Percentiles rank a stretch among this genome's conserved stretches.
These are phyloP conservation scores for Ophiorrhiza pumila DNA, from an alignment of 257 asterid species.

Conservation along the genomic window DNA sequence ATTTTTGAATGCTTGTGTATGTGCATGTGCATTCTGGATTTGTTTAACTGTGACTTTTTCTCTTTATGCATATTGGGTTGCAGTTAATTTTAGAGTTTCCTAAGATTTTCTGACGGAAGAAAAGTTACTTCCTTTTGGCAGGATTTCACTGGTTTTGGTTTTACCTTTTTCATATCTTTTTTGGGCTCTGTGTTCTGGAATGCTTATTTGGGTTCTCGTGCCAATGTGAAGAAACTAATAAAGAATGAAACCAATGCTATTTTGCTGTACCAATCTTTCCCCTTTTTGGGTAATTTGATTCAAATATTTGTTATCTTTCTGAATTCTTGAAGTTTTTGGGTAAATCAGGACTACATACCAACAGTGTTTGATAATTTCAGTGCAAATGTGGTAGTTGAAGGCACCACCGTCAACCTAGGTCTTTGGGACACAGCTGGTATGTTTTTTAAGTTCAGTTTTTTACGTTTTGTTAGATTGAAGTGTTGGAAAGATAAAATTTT, in stretches of 20 bases:
- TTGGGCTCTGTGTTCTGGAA: slow-evolving; percentile 15
- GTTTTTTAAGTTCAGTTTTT: slow-evolving; percentile 5
- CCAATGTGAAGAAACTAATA: slow-evolving; percentile 7
- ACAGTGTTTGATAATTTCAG: slow-evolving; percentile 95
- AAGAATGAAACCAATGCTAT: neutral
- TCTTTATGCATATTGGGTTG: slow-evolving; percentile 11
- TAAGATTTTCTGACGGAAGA: slow-evolving; percentile 5
- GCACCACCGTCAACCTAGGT: slow-evolving; percentile 85
- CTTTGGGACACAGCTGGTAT: slow-evolving; percentile 98
- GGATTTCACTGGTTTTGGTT: neutral
- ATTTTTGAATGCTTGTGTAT: slow-evolving; percentile 6
- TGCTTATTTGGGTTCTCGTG: slow-evolving; percentile 17
- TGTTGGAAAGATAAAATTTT: neutral
- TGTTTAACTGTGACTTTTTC: neutral
- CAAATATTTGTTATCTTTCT: neutral
- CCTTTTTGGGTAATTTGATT: neutral
- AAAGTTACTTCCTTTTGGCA: slow-evolving; percentile 13
- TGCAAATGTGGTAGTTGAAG: slow-evolving; percentile 95
- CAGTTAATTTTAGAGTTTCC: slow-evolving; percentile 20
- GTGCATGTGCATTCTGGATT: neutral
- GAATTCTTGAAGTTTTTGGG: slow-evolving; percentile 11
- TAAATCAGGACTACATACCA: slow-evolving; percentile 74
- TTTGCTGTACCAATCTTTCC: neutral
- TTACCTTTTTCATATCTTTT: neutral
- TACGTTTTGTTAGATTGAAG: too few relatives aligned